phyloP scores from a whole-genome alignment of 179 eudicot genomes.

The Spergularia azorica region DNA sequence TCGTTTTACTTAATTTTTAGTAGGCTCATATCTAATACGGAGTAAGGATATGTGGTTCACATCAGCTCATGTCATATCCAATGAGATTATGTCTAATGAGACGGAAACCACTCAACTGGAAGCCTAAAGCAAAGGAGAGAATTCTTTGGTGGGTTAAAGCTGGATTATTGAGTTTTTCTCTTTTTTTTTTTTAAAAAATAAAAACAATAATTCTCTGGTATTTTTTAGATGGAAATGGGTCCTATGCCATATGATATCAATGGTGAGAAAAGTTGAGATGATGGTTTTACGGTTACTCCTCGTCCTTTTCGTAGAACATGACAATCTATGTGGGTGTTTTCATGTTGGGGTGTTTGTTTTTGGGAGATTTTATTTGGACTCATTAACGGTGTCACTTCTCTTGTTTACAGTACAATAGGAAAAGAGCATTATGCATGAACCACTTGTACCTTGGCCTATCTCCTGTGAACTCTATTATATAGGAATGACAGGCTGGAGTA shows the following conservation, averaged over 20 bases:
- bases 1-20: background rate
- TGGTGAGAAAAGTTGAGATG: slow-evolving; percentile 8
- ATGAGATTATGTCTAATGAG: slow-evolving; percentile 19
- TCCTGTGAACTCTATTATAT: background rate
- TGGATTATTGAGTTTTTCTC: slow-evolving; percentile 21
- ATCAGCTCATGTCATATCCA: slow-evolving; percentile 25
- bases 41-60: slow-evolving; percentile 11
- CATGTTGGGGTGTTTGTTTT: slow-evolving; percentile 9
- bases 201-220: slow-evolving; percentile 16
- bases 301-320: slow-evolving; percentile 24
- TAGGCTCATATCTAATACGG: background rate
- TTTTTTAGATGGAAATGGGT: slow-evolving; percentile 5
- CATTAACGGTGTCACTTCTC: slow-evolving; percentile 10
- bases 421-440: slow-evolving; percentile 17
- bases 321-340: slow-evolving; percentile 26
- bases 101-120: slow-evolving; percentile 23
- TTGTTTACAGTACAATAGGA: slow-evolving; percentile 18
- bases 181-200: background rate
- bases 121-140: slow-evolving; percentile 18
- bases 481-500: no score
- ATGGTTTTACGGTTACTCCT: slow-evolving; percentile 1
- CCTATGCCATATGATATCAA: background rate
- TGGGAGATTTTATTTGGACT: slow-evolving; percentile 19
- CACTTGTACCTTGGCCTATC: slow-evolving; percentile 14
- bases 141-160: slow-evolving; percentile 19